Base-by-base conservation (phyloP, 2,329 filamentous ascomycete species). In the Volutella citrinella region DNA sequence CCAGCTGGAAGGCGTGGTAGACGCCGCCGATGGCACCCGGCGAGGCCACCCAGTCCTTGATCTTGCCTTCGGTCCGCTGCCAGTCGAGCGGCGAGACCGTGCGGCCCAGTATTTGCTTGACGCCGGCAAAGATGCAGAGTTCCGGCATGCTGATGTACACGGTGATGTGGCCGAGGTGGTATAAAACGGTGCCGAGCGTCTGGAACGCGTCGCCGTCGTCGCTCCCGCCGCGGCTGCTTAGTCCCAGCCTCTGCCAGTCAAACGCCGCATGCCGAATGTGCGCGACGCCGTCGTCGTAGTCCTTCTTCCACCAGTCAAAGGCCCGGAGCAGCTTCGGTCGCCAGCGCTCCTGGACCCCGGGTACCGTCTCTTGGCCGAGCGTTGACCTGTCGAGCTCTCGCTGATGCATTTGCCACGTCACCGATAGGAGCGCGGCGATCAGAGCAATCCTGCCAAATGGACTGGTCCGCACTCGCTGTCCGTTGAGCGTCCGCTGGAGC, bases 261-360 rank as follows among this genome's bases (percentile, higher is more conserved):
- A 54, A 54, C 4, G 51, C 50, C 16, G 51, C 51, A 17, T 54
- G 51, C 7, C 52, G 37, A 6, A 54, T 46, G 27, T 54, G 51
- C 6, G 51, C 51, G 23, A 54, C 42, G 5, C 51, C 51, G 17
- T 54, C 50, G 11, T 54, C 51, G 8, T 54, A 54, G 26, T 54
- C 51, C 15, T 54, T 52, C 30, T 54, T 54, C 51, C 51, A 54
- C 51, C 51, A 54, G 31, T 54, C 51, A 34, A 54, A 54, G 5
- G 51, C 51, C 10, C 51, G 28, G 7, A 54, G 28, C 9, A 54
- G 16, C 22, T 54, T 54, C 3, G 51, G 51, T 5, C 51, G 48
- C 51, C 51, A 54, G 26, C 51, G 42, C 19, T 54, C 51, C 28
- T 54, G 51, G 7, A 54, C 48, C 15, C 48, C 51, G 4, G 50